Evolutionary conservation across 108 stramenopile genomes (phyloP), one percentile per base, ranked within the genome.

Genomic region (Nitzschia palea): DNA sequence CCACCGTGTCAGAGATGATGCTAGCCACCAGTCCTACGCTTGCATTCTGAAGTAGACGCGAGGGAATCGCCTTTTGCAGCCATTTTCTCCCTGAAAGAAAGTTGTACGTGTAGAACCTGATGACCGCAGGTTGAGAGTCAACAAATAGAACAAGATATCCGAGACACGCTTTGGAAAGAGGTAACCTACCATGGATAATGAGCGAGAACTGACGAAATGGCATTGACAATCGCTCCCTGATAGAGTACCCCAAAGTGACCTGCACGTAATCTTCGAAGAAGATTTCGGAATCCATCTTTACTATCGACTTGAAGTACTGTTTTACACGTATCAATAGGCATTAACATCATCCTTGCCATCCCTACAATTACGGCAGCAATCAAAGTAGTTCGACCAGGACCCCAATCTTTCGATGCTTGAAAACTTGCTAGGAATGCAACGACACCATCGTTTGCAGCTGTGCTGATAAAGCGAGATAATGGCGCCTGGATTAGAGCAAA

Each of bases 311-410:
- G 96, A 32, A 98, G 80, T n/a, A 96, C 94, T 0, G 96, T 97
- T 72, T 98, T 98, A 76, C 86, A 93, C 0, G 96, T 97, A 76
- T 98, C 98, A 37, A 98, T 83, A 20, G 92, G 96, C 89, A 92
- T 93, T 20, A 97, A 80, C 4, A 88, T 12, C 35, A 95, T 86
- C n/a, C 97, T 75, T 66, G 85, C 95, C 23, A 83, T 43, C 17
- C 90, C 98, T 10, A 97, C 96, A 25, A 94, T 70, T 12, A 93
- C 12, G 42, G 81, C 75, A 23, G 88, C 90, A 22, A 95, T 73
- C 6, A 91, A 61, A 22, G 95, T 95, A 25, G 83, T 79, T 22
- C 84, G 37, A 36, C 81, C 93, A 3, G 94, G 80, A 34, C 93
- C 91, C 84, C 94, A 91, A 44, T 78, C 17, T 54, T 60, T 43